Percentiles rank a stretch among this genome's conserved stretches.
Conservation (phyloP, 179 eudicot species). For the Corrigiola litoralis region DNA sequence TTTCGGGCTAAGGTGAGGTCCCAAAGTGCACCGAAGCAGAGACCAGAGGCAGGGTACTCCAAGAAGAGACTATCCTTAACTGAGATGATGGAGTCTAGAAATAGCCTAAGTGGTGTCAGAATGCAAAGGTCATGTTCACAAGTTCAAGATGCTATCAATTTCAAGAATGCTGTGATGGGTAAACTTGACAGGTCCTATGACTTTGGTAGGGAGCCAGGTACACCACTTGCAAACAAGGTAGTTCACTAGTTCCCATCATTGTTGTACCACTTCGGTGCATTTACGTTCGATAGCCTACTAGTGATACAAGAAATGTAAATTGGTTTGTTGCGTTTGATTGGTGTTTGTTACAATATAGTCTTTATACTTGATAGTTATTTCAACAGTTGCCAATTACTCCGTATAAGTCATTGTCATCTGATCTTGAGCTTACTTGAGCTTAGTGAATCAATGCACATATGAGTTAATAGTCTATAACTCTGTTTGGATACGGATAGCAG, state of each 20-base stretch:
- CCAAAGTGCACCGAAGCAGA: slow-evolving; percentile 81
- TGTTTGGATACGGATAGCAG: too few relatives aligned
- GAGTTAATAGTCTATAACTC: background rate
- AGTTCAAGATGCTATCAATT: slow-evolving; percentile 45
- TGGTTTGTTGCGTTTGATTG: background rate
- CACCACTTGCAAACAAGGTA: slow-evolving; percentile 13
- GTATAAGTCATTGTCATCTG: too few relatives aligned
- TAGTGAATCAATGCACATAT: background rate
- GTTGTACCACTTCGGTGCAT: slow-evolving; percentile 17
- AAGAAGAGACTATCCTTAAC: slow-evolving; percentile 58
- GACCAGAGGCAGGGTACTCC: slow-evolving; percentile 46
- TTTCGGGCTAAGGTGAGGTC: slow-evolving; percentile 80
- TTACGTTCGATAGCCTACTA: background rate
- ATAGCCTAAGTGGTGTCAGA: slow-evolving; percentile 68
- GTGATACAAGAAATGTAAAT: slow-evolving; percentile 20
- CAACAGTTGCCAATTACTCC: too few relatives aligned
- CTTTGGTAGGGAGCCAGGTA: slow-evolving; percentile 19
- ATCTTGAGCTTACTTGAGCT: too few relatives aligned
- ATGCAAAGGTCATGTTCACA: slow-evolving; percentile 78
- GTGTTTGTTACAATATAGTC: background rate
- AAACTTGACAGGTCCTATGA: slow-evolving; percentile 52
- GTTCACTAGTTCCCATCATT: background rate
- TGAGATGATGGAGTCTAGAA: slow-evolving; percentile 72
- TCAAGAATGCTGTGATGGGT: slow-evolving; percentile 75
- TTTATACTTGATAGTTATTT: slow-evolving; percentile 6